phyloP scores from a whole-genome alignment of 164 flowering plant genomes.

The Cinnamomum chago region DNA sequence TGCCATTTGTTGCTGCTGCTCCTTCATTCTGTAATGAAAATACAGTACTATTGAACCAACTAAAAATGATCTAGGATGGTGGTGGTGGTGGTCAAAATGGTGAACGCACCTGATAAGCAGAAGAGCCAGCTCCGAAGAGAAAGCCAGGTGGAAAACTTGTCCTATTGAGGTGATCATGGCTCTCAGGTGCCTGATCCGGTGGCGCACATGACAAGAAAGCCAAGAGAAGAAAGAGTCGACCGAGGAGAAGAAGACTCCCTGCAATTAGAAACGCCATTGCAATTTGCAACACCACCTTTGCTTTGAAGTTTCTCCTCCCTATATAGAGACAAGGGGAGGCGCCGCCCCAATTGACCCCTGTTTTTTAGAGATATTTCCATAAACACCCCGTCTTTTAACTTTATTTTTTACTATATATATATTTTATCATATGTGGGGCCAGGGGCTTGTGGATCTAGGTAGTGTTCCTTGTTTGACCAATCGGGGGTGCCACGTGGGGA shows the following conservation, averaged over 20 bases:
- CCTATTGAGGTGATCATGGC: background rate
- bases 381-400: too few species aligned
- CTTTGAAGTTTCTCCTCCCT: too few species aligned
- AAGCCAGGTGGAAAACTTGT: constrained; percentile 10
- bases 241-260: background rate
- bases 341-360: too few species aligned
- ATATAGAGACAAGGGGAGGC: too few species aligned
- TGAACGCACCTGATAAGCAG: constrained; percentile 6
- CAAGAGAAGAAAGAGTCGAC: background rate
- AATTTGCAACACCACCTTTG: too few species aligned
- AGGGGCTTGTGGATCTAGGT: too few species aligned
- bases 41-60: background rate
- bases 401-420: too few species aligned
- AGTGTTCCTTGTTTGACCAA: too few species aligned
- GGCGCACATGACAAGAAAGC: background rate
- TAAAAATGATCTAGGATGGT: too few species aligned
- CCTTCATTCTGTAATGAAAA: background rate
- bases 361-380: too few species aligned
- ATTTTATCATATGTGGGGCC: too few species aligned
- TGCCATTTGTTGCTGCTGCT: background rate
- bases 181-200: background rate
- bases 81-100: background rate
- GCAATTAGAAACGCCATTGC: background rate
- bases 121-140: background rate
- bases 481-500: too few species aligned